These are phyloP conservation scores for Exophiala bonariae DNA, from an alignment of 2,329 filamentous ascomycete genomes.

Conservation along the genomic window DNA sequence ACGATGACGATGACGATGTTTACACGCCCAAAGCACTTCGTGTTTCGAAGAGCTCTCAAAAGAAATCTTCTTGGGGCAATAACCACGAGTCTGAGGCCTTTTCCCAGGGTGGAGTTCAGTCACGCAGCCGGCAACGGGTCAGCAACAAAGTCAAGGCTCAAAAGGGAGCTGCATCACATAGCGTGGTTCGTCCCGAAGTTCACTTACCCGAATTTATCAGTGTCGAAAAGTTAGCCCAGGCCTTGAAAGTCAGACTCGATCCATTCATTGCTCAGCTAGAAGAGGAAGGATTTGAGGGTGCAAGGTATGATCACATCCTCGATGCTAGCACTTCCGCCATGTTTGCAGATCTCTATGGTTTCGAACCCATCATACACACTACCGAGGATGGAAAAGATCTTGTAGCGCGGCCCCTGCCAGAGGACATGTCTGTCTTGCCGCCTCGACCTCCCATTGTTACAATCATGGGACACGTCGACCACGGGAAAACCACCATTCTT, in stretches of 20 bases:
- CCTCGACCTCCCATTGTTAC: conserved; percentile 88
- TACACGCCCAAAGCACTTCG: background rate
- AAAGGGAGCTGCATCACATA: conserved; percentile 42
- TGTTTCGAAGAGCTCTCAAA: background rate
- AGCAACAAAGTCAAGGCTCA: conserved; percentile 42
- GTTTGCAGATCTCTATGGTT: conserved; percentile 89
- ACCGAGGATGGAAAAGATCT: conserved; percentile 68
- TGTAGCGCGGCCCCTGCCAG: conserved; percentile 65
- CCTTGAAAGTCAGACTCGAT: conserved; percentile 69
- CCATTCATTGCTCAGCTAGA: conserved; percentile 74
- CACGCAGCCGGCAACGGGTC: conserved; percentile 13
- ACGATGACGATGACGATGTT: background rate
- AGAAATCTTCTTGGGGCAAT: background rate
- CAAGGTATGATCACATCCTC: conserved; percentile 79
- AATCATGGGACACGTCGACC: conserved; percentile 99
- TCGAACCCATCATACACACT: conserved; percentile 73
- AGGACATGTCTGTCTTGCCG: conserved; percentile 68
- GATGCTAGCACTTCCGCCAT: conserved; percentile 88
- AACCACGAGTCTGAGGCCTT: too few species aligned
- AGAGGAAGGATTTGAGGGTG: conserved; percentile 86
- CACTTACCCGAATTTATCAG: conserved; percentile 88
- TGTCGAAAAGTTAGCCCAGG: conserved; percentile 75
- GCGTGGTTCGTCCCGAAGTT: conserved; percentile 59
- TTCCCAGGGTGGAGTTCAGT: too few species aligned
- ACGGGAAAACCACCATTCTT: conserved; percentile 94